These are phyloP conservation scores for Lonicera japonica DNA, from an alignment of 129 eudicot genomes.

Conservation along the genomic window DNA sequence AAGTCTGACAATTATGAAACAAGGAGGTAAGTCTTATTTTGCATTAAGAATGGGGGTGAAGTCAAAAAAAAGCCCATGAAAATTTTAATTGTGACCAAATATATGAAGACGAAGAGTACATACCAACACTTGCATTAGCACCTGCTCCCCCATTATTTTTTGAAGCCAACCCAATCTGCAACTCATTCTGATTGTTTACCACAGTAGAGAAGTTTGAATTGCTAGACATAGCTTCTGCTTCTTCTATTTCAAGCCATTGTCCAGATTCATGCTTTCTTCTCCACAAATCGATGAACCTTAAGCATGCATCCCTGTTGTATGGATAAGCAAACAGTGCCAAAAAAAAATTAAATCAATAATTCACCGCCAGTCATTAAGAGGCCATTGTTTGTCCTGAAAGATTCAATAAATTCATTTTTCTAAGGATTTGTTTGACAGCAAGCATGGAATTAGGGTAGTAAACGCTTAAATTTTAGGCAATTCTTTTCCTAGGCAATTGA, in stretches of 20 bases:
- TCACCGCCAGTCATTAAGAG: no score
- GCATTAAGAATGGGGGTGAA: no score
- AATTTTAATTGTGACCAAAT: no score
- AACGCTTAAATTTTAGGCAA: no score
- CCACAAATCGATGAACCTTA: slow-evolving; percentile 64
- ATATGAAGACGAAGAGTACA: background rate
- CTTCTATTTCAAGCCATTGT: slow-evolving; percentile 81
- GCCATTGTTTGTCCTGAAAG: no score
- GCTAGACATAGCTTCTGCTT: slow-evolving; percentile 49
- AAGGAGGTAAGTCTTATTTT: no score
- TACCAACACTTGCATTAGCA: slow-evolving; percentile 35
- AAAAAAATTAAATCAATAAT: background rate
- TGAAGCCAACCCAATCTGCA: slow-evolving; percentile 35
- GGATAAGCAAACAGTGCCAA: background rate
- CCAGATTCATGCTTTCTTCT: slow-evolving; percentile 83
- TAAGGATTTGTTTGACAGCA: no score
- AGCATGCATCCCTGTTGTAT: slow-evolving; percentile 73
- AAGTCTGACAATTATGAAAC: no score
- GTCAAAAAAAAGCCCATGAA: no score
- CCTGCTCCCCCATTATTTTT: slow-evolving; percentile 43
- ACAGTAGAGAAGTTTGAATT: slow-evolving; percentile 36
- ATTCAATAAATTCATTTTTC: no score
- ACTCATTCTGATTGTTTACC: slow-evolving; percentile 34
- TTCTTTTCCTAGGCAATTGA: no score
- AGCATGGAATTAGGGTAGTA: no score